Evolutionary conservation across 805 yeast species (phyloP).

Genomic region (Torulaspora delbrueckii): DNA sequence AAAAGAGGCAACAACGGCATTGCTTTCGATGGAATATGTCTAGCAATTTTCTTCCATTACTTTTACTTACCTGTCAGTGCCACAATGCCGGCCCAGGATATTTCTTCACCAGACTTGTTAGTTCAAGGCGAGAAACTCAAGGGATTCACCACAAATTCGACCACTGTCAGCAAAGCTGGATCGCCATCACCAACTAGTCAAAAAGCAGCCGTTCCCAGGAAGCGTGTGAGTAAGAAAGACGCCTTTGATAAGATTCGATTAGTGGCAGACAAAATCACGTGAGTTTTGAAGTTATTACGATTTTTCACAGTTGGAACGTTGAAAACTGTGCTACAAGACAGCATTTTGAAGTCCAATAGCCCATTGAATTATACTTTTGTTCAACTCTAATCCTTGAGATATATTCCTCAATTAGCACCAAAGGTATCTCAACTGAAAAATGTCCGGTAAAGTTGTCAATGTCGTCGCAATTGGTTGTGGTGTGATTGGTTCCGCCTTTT

Average conservation of each 20-base stretch:
- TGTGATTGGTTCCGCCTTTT: slow-evolving; percentile 89
- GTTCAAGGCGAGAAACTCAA: not conserved
- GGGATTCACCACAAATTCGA: not conserved
- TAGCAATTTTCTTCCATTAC: slow-evolving; percentile 30
- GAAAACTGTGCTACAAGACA: too few relatives aligned
- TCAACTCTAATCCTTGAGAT: not conserved
- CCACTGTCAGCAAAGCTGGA: slow-evolving; percentile 1
- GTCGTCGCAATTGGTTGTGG: slow-evolving; percentile 83
- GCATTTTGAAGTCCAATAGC: too few relatives aligned
- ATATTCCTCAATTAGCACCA: not conserved
- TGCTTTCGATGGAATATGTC: slow-evolving; percentile 30
- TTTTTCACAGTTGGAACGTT: not conserved
- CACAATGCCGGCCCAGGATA: slow-evolving; percentile 1
- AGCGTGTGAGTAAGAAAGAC: slow-evolving; percentile 35
- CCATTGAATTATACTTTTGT: not conserved
- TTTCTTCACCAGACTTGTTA: not conserved
- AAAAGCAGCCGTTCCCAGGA: slow-evolving; percentile 19
- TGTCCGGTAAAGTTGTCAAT: slow-evolving; percentile 51
- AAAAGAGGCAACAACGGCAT: slow-evolving; percentile 33
- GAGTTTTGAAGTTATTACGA: slow-evolving; percentile 2
- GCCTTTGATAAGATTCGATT: slow-evolving; percentile 30
- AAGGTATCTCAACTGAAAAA: slow-evolving; percentile 18
- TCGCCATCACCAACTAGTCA: slow-evolving; percentile 6
- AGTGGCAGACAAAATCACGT: slow-evolving; percentile 28
- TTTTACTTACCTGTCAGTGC: slow-evolving; percentile 26